A percentile compares a stretch with the other conserved stretches of the same genome.
Conservation (phyloP, 1,139 yeast genomes). For the Candida pseudoviswanathii region DNA sequence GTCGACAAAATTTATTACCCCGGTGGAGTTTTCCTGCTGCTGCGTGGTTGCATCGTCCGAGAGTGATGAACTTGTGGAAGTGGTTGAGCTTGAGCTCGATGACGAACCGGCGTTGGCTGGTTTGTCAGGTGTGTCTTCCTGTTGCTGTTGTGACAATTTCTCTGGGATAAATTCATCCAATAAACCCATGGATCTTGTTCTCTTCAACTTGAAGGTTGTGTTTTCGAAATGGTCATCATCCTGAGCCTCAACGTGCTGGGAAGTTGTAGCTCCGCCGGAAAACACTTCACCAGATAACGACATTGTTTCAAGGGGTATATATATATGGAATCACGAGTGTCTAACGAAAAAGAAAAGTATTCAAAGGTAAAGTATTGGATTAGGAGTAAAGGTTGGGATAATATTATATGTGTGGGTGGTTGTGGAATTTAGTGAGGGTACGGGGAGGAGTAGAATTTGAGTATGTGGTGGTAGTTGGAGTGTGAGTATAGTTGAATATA, state of each 20-base stretch:
- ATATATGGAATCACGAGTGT: neutral
- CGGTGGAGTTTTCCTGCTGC: conserved; percentile 2
- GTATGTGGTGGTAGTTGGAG: neutral
- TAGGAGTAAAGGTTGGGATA: neutral
- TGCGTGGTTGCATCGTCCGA: conserved; percentile 3
- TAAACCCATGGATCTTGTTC: conserved; percentile 83
- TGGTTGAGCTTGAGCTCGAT: conserved; percentile 5
- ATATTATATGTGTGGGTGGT: neutral
- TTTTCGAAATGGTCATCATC: conserved; percentile 72
- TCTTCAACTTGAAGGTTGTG: conserved; percentile 73
- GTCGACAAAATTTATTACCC: neutral
- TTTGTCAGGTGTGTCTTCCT: conserved; percentile 4
- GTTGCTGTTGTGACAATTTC: conserved; percentile 12
- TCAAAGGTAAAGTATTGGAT: neutral
- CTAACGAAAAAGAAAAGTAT: neutral
- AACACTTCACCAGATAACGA: conserved; percentile 39
- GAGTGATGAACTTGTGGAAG: conserved; percentile 1
- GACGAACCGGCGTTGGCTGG: conserved; percentile 6
- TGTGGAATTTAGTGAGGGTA: neutral
- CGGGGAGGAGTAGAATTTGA: neutral
- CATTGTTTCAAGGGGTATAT: conserved; percentile 4
- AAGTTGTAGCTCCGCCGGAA: conserved; percentile 53
- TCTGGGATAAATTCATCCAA: conserved; percentile 67
- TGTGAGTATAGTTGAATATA: neutral
- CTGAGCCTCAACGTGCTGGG: conserved; percentile 67